Conservation (phyloP, 2,329 filamentous ascomycete genomes). For the Ascochyta lentis region DNA sequence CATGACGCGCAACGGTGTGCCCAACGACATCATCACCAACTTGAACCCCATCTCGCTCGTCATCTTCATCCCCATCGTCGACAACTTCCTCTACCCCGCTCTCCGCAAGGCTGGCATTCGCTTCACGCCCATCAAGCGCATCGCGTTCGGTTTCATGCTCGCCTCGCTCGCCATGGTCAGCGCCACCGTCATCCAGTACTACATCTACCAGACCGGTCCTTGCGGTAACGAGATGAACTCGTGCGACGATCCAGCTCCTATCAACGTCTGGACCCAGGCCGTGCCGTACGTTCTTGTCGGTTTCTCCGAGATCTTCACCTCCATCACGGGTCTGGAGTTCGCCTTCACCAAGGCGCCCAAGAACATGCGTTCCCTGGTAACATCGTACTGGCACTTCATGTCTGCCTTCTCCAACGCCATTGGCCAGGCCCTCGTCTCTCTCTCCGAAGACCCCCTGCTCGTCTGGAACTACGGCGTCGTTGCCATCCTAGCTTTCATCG, state of each 20-base stretch:
- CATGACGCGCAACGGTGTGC: slow-evolving; percentile 59
- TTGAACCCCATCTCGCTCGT: slow-evolving; percentile 62
- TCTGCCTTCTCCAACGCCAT: slow-evolving; percentile 72
- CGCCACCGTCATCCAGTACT: slow-evolving; percentile 60
- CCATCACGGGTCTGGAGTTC: slow-evolving; percentile 72
- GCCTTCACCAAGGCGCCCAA: slow-evolving; percentile 79
- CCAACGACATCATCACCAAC: slow-evolving; percentile 64
- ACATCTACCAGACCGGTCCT: slow-evolving; percentile 68
- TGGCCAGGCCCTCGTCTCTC: slow-evolving; percentile 70
- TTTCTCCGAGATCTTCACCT: slow-evolving; percentile 65
- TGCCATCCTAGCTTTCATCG: slow-evolving; percentile 67
- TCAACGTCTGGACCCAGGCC: slow-evolving; percentile 68
- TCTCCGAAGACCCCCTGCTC: slow-evolving; percentile 69
- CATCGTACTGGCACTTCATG: slow-evolving; percentile 73
- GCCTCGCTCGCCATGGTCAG: slow-evolving; percentile 58
- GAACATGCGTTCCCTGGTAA: slow-evolving; percentile 82
- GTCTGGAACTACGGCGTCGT: slow-evolving; percentile 75
- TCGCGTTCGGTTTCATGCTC: slow-evolving; percentile 58
- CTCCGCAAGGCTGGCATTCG: slow-evolving; percentile 56
- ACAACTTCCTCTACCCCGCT: slow-evolving; percentile 59
- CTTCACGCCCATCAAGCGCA: slow-evolving; percentile 62
- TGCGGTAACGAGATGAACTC: slow-evolving; percentile 65
- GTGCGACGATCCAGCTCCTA: slow-evolving; percentile 62
- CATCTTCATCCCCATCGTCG: slow-evolving; percentile 62
- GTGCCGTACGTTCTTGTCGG: slow-evolving; percentile 60